phyloP scores from a whole-genome alignment of 2,329 filamentous ascomycete species.

The Byssothecium circinans region DNA sequence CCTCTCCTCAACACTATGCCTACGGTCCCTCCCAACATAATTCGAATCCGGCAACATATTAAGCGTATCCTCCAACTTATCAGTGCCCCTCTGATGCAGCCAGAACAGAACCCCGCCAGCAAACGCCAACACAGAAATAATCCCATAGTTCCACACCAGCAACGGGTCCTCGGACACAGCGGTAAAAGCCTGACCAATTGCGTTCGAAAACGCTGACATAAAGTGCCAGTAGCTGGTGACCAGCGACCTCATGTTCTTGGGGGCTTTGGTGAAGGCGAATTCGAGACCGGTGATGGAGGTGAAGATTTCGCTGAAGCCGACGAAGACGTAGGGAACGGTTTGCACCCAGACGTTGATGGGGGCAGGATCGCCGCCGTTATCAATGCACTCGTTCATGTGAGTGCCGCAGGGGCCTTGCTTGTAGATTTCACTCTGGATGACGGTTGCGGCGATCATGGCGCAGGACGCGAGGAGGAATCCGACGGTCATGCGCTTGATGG shows the following conservation, averaged over 20 bases:
- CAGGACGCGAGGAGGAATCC: slow-evolving; percentile 53
- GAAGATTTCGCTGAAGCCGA: slow-evolving; percentile 61
- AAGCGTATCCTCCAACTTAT: slow-evolving; percentile 67
- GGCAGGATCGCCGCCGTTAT: slow-evolving; percentile 51
- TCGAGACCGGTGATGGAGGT: slow-evolving; percentile 66
- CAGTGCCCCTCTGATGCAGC: slow-evolving; percentile 66
- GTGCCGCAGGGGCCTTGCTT: slow-evolving; percentile 62
- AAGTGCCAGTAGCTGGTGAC: slow-evolving; percentile 70
- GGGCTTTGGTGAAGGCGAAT: slow-evolving; percentile 77
- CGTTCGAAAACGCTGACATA: slow-evolving; percentile 69
- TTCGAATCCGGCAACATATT: slow-evolving; percentile 59
- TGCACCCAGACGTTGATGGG: slow-evolving; percentile 67
- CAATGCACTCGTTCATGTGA: slow-evolving; percentile 57
- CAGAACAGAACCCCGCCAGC: slow-evolving; percentile 68
- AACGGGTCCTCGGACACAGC: slow-evolving; percentile 65
- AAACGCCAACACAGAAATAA: slow-evolving; percentile 64
- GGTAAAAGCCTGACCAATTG: slow-evolving; percentile 70
- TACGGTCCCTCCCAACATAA: slow-evolving; percentile 36
- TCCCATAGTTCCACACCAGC: slow-evolving; percentile 71
- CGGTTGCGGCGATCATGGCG: slow-evolving; percentile 54
- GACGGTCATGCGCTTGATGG: slow-evolving; percentile 56
- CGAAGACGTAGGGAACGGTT: slow-evolving; percentile 53
- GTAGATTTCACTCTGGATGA: slow-evolving; percentile 65
- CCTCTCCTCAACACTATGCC: slow-evolving; percentile 21
- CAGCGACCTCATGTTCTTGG: slow-evolving; percentile 78